These are phyloP conservation scores for Dianthus caryophyllus DNA, from an alignment of 148 eudicot genomes.

Conservation along the genomic window DNA sequence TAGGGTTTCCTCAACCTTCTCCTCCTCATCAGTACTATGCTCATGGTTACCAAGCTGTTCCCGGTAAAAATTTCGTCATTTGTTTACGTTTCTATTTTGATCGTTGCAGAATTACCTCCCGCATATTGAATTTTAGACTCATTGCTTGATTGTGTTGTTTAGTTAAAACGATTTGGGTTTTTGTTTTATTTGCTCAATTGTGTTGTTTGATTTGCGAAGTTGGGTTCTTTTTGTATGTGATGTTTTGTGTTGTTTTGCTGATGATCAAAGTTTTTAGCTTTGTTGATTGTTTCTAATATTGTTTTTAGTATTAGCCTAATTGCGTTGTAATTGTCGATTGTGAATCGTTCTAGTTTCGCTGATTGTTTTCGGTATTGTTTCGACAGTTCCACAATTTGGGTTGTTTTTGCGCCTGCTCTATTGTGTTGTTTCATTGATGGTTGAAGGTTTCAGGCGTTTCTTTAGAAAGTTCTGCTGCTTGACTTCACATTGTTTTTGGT, in stretches of 20 bases:
- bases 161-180: too few relatives aligned
- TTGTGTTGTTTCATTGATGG: not conserved
- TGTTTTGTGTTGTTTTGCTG: not conserved
- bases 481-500: not conserved
- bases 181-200: too few relatives aligned
- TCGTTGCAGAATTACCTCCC: too few relatives aligned
- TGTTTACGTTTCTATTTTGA: not conserved
- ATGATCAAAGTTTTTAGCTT: too few relatives aligned
- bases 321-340: not conserved
- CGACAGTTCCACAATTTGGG: too few relatives aligned
- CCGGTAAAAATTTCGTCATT: slow-evolving; percentile 36
- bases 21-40: slow-evolving; percentile 45
- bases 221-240: not conserved
- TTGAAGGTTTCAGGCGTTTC: not conserved
- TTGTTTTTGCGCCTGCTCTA: not conserved
- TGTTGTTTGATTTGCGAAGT: not conserved
- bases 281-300: too few relatives aligned
- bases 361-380: too few relatives aligned
- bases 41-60: slow-evolving; percentile 72
- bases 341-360: too few relatives aligned
- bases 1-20: slow-evolving; percentile 81
- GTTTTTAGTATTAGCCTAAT: too few relatives aligned
- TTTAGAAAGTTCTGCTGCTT: not conserved
- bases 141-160: too few relatives aligned
- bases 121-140: too few relatives aligned